Base-by-base conservation (phyloP, 768 basidiomycete genomes). In the Solioccasus polychromus region DNA sequence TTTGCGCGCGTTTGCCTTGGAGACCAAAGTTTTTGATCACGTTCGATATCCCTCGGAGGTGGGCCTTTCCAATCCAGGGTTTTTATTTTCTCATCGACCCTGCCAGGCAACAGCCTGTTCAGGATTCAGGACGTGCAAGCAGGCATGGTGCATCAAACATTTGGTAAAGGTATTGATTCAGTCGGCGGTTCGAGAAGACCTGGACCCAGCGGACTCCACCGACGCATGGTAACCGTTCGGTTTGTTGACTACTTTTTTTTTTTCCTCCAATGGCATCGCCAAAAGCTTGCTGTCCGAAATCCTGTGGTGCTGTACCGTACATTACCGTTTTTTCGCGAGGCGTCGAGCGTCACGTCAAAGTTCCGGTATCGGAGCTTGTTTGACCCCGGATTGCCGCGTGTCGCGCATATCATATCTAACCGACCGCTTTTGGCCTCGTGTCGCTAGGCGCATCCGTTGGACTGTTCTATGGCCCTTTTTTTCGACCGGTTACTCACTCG, bases 371-470 rank as follows among this genome's bases (percentile, higher is more conserved):
- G 60, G 61, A 48, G n/a, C 62, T 51, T 44, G 43, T 47, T 47
- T 35, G 42, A 29, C 29, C 44, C 61, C 53, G 59, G 50, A 38
- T 24, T 7, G 35, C 42, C 46, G 40, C 53, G 28, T 58, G 52
- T 50, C 20, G 38, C 19, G 14, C 29, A 7, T 49, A 52, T 62
- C 61, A 49, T 62, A 63, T 63, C 61, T 64, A 63, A n/a, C 45
- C 61, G 61, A 50, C 18, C 31, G 23, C 42, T 47, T 48, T 32
- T n/a, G n/a, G 30, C 48, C 44, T 45, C 42, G 17, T 44, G 48
- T 35, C n/a, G n/a, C n/a, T n/a, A n/a, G n/a, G n/a, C n/a, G n/a
- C n/a, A n/a, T n/a, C n/a, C n/a, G n/a, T n/a, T n/a, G n/a, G n/a
- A n/a, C n/a, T n/a, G n/a, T n/a, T n/a, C n/a, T n/a, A n/a, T n/a